Base-by-base conservation (phyloP, 495 filamentous ascomycete species). In the Astrothelium subdiscretum region DNA sequence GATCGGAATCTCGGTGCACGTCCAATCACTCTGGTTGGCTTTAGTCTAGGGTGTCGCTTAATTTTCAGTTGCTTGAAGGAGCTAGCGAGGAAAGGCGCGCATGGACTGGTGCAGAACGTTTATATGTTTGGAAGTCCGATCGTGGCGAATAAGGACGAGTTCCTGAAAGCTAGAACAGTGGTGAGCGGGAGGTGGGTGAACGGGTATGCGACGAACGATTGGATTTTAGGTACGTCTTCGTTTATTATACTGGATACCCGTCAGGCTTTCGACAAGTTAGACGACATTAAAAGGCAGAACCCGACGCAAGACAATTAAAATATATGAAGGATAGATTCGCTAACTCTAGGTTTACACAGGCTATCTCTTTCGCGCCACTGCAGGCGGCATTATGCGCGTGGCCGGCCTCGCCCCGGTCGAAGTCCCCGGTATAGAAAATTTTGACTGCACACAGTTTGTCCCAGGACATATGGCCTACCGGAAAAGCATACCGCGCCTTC, bases 401-500 rank as follows among this genome's bases (percentile, higher is more conserved):
- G 91, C 91, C 4, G 94, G 94, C n/a, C 83, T 99, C 5, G 91
- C 85, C 3, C 80, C 87, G 8, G 79, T 99, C 27, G 85, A 91
- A 40, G 81, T 97, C 51, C 85, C 85, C 0, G 88, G 88, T 8
- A 73, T 99, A 26, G 94, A 99, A 74, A 97, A 97, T 66, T 78
- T 92, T 24, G 86, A 99, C 70, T 85, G 92, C 27, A 95, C 94
- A 0, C 82, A 89, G 35, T 76, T 88, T 43, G 95, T 97, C 11
- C 85, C 87, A 48, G 94, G 94, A 11, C 94, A 99, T 71, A 99
- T 99, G 94, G 88, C 90, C 32, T 99, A 99, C 75, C 88, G 94
- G 62, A 79, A 84, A 26, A 89, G 89, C 18, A 97, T 99, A 85
- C 94, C 94, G 13, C 83, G 83, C 43, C 79, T 99, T 10, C 78